Base-by-base conservation (phyloP, 2,329 filamentous ascomycete genomes). In the Diaporthe ilicicola region DNA sequence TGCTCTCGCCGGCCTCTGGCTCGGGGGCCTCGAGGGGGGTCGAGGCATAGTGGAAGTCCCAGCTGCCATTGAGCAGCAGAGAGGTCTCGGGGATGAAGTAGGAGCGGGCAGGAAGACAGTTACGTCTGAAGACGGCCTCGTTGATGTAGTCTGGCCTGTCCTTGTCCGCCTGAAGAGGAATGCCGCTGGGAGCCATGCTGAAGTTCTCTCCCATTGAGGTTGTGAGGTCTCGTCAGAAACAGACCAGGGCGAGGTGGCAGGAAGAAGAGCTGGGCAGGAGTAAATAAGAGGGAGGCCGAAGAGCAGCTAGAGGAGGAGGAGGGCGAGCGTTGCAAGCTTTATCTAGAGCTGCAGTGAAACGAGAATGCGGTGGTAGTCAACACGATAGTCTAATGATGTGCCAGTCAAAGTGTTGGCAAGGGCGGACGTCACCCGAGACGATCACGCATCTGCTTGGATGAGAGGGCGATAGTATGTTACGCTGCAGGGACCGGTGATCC, bases 11-110 rank as follows among this genome's bases (percentile, higher is more conserved):
- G 7, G 72, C 69, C 19, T 77, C 73, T 10, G 82, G 79, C 46
- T 82, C 79, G 24, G 86, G 85, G 0, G 86, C 84, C 67, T 85
- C 82, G 9, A 82, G 74, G 0, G 86, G 85, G 9, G 81, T 84
- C 4, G 79, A 74, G 15, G 84, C 81, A 68, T 87, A 84, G 73
- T 87, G 82, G 73, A 91, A 90, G 69, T 86, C 81, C 89, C 89
- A 91, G 32, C 77, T 78, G 46, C 89, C 88, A 74, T 90, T 90
- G 66, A 90, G 82, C 2, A 82, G 79, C 19, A 87, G 70, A 4
- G 83, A 81, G 0, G 84, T 84, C 37, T 86, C 79, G 1, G 88
- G 87, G 62, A 89, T 84, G 76, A 84, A 81, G 76, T 89, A 89
- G 29, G 86, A 82, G 42, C 87, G 83, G 1, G 87, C 79, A 13